Base-by-base conservation (phyloP, 352 stramenopile species). In the Phytopythium cucurbitacearum region DNA sequence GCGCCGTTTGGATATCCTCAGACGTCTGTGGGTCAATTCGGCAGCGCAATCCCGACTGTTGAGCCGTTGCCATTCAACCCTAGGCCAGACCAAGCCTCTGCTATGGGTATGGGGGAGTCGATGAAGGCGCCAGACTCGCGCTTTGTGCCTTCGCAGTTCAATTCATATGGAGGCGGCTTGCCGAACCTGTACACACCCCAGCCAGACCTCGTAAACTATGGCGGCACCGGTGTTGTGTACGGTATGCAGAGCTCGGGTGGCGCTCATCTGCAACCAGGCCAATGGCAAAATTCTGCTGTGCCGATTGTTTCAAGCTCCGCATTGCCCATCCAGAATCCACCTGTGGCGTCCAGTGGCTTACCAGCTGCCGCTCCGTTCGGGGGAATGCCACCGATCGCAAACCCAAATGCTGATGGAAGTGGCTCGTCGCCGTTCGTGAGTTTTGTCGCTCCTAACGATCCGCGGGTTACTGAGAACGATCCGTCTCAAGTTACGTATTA, bases 391-490 rank as follows among this genome's bases (percentile, higher is more conserved):
- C 35, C 48, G 21, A 28, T 35, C 9, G 12, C 10, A 41, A 41
- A 32, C 8, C 35, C 5, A 41, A 53, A 16, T 44, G 15, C 34
- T 15, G 37, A 13, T 21, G 7, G 15, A 10, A 38, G 15, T 2
- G 48, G 34, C 7, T 15, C 48, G 9, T 12, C 48, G 2, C 48
- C 61, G 38, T 71, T 56, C 40, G 51, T 65, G 10, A 67, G 55
- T 10, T 89, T 91, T 43, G 72, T 89, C 8, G 69, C 80, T 9
- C 64, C 73, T 0, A 91, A 91, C 45, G 72, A 88, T 9, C 62
- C 72, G 0, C 81, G 66, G 39, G 48, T 86, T 7, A 53, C 60
- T 3, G 55, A 65, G 8, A 48, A 67, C 43, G 67, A 79, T 53
- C 45, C 55, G 21, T 77, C 69, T 33, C 69, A 73, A n/a, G 67